Percentiles rank a stretch among this genome's conserved stretches.
phyloP scores from a whole-genome alignment of 345 rosid species.

The Citrus unshiu region DNA sequence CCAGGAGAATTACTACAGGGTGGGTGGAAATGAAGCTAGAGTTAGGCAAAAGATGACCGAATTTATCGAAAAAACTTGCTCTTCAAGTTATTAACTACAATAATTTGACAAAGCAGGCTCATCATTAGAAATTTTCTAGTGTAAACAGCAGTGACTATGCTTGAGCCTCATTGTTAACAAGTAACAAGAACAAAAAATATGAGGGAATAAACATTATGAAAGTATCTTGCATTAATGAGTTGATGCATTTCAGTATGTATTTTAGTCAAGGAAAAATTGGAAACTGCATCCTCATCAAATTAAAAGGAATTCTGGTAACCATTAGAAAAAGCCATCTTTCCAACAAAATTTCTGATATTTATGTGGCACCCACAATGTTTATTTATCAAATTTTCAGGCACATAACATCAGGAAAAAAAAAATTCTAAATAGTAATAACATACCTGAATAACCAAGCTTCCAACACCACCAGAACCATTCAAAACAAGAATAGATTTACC shows the following conservation, averaged over 20 bases:
- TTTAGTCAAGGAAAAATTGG: not conserved
- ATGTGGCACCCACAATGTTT: not conserved
- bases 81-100: not conserved
- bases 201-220: not conserved
- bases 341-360: not conserved
- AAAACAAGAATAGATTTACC: constrained; percentile 85
- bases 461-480: constrained; percentile 95
- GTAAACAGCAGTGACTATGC: not conserved
- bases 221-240: not conserved
- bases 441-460: constrained; percentile 94
- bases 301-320: not conserved
- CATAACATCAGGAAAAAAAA: not conserved
- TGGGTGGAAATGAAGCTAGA: not conserved
- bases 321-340: not conserved
- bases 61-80: not conserved
- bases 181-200: not conserved
- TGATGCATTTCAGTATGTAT: not conserved
- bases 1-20: not conserved
- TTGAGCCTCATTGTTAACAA: not conserved
- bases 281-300: not conserved
- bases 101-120: not conserved
- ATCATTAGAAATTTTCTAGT: not conserved
- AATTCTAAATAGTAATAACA: not conserved
- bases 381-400: not conserved
- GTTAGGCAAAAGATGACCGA: not conserved